Evolutionary conservation across 148 eudicot genomes (phyloP), one percentile per base, ranked within the genome.

Genomic region (Camellia japonica): DNA sequence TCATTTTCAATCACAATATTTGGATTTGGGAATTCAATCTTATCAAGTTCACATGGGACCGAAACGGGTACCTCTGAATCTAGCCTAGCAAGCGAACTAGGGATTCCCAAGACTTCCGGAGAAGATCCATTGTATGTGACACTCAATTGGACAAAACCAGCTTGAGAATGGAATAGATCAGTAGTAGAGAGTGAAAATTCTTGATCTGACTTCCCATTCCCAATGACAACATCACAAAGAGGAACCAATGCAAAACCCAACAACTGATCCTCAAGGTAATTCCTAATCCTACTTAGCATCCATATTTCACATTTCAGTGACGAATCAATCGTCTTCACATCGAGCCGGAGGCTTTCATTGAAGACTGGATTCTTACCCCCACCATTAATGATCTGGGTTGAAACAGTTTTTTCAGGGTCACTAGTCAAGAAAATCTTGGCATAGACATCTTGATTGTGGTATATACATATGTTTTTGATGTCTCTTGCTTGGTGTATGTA

Each of bases 391-490:
- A 30, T 30, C 38, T 30, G 38, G 38, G 38, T 30, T 30, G 38
- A 30, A 30, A 30, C 38, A 30, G 38, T 30, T 30, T 30, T 30
- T 30, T 30, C 38, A 30, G 38, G 38, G 38, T 30, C 38, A 30
- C 1, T 30, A 30, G 38, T 30, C 38, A 30, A 30, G 38, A 30
- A 30, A 84, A 84, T 38, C 64, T 84, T 84, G 74, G 83, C 86
- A 67, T 84, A 84, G 7, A 84, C 86, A 81, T 84, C 86, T 81
- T 84, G 86, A 18, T 84, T 80, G 61, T 84, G 86, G 79, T 84
- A 84, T 67, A 84, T 84, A 20, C 83, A 80, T 58, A 84, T 84
- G 73, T 84, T 81, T 60, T 80, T 81, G 67, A 84, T 73, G 64
- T 80, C 80, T 47, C 83, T 84, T 59, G 86, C 86, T 84, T 77